phyloP scores from a whole-genome alignment of 257 asterid genomes.

The Mentha longifolia region DNA sequence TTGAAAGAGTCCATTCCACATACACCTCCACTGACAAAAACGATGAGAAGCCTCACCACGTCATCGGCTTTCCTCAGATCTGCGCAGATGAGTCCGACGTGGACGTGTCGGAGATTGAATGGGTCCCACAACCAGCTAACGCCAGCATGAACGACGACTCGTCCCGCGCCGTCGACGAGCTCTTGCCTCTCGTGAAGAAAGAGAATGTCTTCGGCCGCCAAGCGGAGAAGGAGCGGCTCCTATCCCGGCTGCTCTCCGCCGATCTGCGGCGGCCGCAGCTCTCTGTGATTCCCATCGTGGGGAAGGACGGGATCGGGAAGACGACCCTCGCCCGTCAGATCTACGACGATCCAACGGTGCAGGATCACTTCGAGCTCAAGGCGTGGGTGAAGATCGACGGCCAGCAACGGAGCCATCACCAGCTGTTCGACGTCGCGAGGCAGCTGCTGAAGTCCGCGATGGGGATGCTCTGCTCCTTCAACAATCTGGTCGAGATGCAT shows the following conservation, averaged over 20 bases:
- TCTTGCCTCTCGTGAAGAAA: not conserved
- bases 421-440: not conserved
- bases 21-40: too few relatives aligned
- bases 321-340: too few relatives aligned
- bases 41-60: not conserved
- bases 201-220: not conserved
- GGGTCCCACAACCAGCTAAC: not conserved
- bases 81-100: conserved; percentile 1
- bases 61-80: not conserved
- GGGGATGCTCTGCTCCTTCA: conserved; percentile 24
- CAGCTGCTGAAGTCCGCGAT: conserved; percentile 4
- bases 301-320: conserved; percentile 18
- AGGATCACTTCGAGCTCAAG: conserved; percentile 22
- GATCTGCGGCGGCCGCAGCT: not conserved
- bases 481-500: not conserved
- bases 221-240: not conserved
- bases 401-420: not conserved
- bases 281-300: not conserved
- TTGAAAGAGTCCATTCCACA: not conserved
- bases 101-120: not conserved
- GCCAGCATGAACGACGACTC: too few relatives aligned
- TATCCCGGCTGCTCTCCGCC: conserved; percentile 7
- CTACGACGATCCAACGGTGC: conserved; percentile 7
- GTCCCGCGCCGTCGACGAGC: not conserved
- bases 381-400: conserved; percentile 19